Base-by-base conservation (phyloP, 169 alveolate genomes). In the Cryptosporidium tyzzeri region DNA sequence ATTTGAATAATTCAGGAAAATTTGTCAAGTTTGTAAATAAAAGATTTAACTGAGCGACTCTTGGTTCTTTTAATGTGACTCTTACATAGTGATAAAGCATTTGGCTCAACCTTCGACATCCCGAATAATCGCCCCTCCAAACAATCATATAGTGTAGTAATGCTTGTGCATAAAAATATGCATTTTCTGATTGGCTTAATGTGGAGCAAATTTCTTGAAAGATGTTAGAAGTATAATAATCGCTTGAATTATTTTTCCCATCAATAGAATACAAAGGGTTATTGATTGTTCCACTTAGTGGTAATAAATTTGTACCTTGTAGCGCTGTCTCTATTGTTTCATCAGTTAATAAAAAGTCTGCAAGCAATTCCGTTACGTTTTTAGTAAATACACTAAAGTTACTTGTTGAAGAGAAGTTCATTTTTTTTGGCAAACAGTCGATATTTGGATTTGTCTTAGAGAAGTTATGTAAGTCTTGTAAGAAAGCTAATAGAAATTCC, bases 91-190 rank as follows among this genome's bases (percentile, higher is more conserved):
- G 91, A 58, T 89, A 84, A 10, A 92, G 71, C 71, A 94, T 92
- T 80, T 96, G 98, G 5, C 97, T 94, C n/a, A 96, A 84, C 48
- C 97, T 92, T 10, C 98, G 85, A 80, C 97, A 95, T 4, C 98
- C 97, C 14, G 93, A 84, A 23, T 94, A 71, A 39, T 96, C 98
- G 21, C 95, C 95, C 33, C 97, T 71, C 96, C 97, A 95, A 58
- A 93, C 93, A 45, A 94, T 93, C 65, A 95, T 95, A 62, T 94
- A 96, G 55, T 95, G 97, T 33, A 96, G 93, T 58, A 96, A 92
- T 29, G 97, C 96, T 50, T 95, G 97, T 37, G 98, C 94, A 93
- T 96, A 96, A 80, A 96, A 94, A 39, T 95, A 96, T 3, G 98
- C 97, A 73, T 95, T 95, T 85, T 96, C 98, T 33, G 98, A 94